These are phyloP conservation scores for Ramaria sp. DNA, from an alignment of 768 basidiomycete genomes.

Conservation along the genomic window DNA sequence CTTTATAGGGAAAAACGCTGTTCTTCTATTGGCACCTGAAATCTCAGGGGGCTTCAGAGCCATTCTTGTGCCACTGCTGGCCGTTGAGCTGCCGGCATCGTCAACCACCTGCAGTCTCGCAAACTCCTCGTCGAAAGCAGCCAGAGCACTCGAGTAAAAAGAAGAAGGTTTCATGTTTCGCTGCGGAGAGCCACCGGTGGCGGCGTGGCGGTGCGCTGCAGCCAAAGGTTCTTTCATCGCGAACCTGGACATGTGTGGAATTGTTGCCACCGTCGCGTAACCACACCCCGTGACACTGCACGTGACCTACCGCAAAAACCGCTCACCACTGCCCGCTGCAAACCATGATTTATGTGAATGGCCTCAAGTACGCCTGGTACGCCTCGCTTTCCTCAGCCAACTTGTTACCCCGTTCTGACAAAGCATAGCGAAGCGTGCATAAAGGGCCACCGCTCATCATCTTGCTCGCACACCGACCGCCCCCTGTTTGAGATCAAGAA, in stretches of 20 bases:
- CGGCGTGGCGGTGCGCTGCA: background rate
- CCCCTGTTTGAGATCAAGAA: slow-evolving; percentile 75
- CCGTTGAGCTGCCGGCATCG: background rate
- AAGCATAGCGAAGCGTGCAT: slow-evolving; percentile 75
- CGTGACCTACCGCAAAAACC: slow-evolving; percentile 2
- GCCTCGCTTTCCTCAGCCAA: slow-evolving; percentile 18
- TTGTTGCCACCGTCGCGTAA: background rate
- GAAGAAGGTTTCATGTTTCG: background rate
- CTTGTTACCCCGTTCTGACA: background rate
- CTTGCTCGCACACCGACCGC: slow-evolving; percentile 80
- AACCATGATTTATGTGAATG: slow-evolving; percentile 49
- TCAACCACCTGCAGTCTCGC: background rate
- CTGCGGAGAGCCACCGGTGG: background rate
- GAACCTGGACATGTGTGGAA: background rate
- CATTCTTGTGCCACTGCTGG: background rate
- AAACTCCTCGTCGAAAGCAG: background rate
- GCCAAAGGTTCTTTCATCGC: background rate
- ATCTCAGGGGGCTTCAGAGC: background rate
- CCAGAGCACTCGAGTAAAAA: background rate
- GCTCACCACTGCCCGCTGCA: background rate
- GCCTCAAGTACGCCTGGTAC: slow-evolving; percentile 77
- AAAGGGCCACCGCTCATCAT: slow-evolving; percentile 85
- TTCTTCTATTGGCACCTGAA: background rate
- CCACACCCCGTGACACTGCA: background rate
- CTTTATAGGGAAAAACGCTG: background rate